Percentiles rank a stretch among this genome's conserved stretches.
phyloP scores from a whole-genome alignment of 192 early-diverging fungal species.

The Jimgerdemannia flammicorona region DNA sequence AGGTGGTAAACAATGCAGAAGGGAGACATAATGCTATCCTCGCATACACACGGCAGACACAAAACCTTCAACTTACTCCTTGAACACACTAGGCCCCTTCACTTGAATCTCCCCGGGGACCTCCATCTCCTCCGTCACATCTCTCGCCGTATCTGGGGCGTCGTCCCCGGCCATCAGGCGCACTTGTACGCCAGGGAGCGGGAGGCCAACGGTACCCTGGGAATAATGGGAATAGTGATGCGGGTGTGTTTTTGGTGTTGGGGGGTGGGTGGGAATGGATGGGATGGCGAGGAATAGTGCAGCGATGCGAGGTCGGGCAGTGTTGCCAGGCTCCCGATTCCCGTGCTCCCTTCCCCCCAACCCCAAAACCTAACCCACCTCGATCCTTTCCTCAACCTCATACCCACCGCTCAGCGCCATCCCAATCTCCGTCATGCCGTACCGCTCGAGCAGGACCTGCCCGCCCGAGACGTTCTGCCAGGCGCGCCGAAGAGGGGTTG shows the following conservation, averaged over 20 bases:
- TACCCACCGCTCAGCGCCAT: slow-evolving; percentile 78
- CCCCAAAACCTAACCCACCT: slow-evolving; percentile 12
- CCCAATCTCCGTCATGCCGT: slow-evolving; percentile 89
- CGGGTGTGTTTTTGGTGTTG: neutral
- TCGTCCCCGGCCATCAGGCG: slow-evolving; percentile 48
- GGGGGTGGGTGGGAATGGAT: too few relatives aligned
- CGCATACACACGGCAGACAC: neutral
- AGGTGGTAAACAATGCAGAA: too few relatives aligned
- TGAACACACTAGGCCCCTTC: slow-evolving; percentile 71
- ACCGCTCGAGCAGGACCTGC: slow-evolving; percentile 77
- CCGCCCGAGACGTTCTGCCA: slow-evolving; percentile 72
- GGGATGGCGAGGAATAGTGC: too few relatives aligned
- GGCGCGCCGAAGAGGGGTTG: slow-evolving; percentile 55
- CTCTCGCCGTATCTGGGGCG: slow-evolving; percentile 17
- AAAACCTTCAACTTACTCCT: slow-evolving; percentile 38
- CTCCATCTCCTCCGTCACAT: slow-evolving; percentile 47
- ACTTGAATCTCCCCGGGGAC: slow-evolving; percentile 70
- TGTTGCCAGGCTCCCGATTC: too few relatives aligned
- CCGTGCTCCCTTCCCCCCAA: neutral
- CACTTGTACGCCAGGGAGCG: slow-evolving; percentile 65
- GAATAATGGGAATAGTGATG: neutral
- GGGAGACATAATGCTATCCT: neutral
- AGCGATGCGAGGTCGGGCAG: too few relatives aligned
- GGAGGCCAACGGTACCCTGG: slow-evolving; percentile 69
- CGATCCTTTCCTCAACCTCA: slow-evolving; percentile 26